Evolutionary conservation across 345 rosid genomes (phyloP), one percentile per base, ranked within the genome.

Genomic region (Streptanthus diversifolius): DNA sequence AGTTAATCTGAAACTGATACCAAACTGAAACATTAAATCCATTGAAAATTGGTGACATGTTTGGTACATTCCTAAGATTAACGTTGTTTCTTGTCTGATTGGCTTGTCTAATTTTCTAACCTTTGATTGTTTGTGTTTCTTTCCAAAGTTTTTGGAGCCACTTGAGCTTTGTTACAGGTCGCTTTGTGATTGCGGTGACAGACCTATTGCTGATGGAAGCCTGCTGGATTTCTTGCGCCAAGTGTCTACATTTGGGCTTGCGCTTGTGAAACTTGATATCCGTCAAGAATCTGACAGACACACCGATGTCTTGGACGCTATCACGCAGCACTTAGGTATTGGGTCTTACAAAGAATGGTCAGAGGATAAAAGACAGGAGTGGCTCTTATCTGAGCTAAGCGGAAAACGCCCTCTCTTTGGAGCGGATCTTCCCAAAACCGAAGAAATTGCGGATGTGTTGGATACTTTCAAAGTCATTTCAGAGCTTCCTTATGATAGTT

Each of bases 341-440:
- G 97, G 99, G 12, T 90, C 96, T 2, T 95, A 88, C 76, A 74
- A 82, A 59, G 95, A 90, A 60, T 95, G 99, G 99, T 80, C 96
- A 0, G 99, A 95, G 80, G 90, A 88, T 19, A 80, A 70, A 44
- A 81, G 86, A 68, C 97, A 90, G 70, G 95, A 90, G 52, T 95
- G 97, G 99, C 90, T 95, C 52, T 82, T 95, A 59, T 84, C 95
- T 8, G 99, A 88, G 72, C 96, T 95, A 2, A 79, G 90, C 5
- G 93, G 96, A 73, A 91, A 91, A 56, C 96, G 96, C 15, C 99
- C 99, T 19, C 87, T 91, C 27, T 90, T 95, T n/a, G 99, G 99
- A 40, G 79, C 83, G n/a, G 95, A 95, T 82, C 99, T 95, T 69
- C 92, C 96, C 21, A 90, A 81, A 84, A 91, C 95, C 1, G 99